These are phyloP conservation scores for Ustilago lituana DNA, from an alignment of 1,284 basidiomycete species.

Conservation along the genomic window DNA sequence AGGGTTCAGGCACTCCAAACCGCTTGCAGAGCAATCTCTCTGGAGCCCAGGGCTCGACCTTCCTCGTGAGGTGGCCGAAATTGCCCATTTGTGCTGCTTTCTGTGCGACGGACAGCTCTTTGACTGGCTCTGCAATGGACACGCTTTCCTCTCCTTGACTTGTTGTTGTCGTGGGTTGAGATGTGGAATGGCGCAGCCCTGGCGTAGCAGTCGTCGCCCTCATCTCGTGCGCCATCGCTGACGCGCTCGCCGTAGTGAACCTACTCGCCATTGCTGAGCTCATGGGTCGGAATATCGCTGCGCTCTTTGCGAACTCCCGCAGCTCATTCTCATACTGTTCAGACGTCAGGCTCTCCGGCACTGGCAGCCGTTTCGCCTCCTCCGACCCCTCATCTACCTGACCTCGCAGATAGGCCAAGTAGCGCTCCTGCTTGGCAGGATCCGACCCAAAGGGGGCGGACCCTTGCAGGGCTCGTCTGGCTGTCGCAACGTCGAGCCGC, in stretches of 20 bases:
- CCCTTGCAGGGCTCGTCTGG: constrained; percentile 84
- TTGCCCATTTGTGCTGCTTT: constrained; percentile 84
- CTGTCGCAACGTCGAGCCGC: constrained; percentile 77
- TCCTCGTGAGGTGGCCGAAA: constrained; percentile 85
- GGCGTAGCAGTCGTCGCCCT: constrained; percentile 70
- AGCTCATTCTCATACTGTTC: constrained; percentile 84
- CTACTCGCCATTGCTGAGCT: constrained; percentile 90
- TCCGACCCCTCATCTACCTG: constrained; percentile 71
- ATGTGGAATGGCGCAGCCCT: constrained; percentile 71
- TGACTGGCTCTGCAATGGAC: constrained; percentile 69
- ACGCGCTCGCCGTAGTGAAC: constrained; percentile 77
- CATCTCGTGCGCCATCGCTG: constrained; percentile 64
- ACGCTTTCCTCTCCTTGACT: constrained; percentile 40
- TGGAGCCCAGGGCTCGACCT: constrained; percentile 80
- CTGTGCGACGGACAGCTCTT: constrained; percentile 74
- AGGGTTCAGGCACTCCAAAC: constrained; percentile 88
- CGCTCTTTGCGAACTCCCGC: constrained; percentile 84
- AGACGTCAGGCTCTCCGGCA: constrained; percentile 70
- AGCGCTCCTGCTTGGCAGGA: constrained; percentile 82
- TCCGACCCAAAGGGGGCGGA: constrained; percentile 88
- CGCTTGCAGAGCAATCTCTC: constrained; percentile 86
- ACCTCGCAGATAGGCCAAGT: constrained; percentile 81
- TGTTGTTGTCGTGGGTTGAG: constrained; percentile 17
- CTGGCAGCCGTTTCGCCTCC: constrained; percentile 69
- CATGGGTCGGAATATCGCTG: constrained; percentile 89